Percentiles rank a stretch among this genome's conserved stretches.
phyloP scores from a whole-genome alignment of 2,329 filamentous ascomycete genomes.

The Aspergillus spinulosporus region DNA sequence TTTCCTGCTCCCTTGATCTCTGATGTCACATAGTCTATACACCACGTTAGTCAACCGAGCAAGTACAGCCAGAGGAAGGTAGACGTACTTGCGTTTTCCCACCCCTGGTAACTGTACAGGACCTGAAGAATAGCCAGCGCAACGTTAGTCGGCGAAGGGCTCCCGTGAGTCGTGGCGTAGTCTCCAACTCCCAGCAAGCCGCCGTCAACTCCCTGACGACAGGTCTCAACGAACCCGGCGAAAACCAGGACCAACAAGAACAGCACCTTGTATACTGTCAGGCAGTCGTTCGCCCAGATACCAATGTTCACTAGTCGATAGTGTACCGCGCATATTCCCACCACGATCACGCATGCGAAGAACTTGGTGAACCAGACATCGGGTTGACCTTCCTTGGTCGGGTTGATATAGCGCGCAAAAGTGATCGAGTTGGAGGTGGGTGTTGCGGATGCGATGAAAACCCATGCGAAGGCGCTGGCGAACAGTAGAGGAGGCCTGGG shows the following conservation, averaged over 20 bases:
- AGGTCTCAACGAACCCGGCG: neutral
- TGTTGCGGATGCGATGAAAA: neutral
- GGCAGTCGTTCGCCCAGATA: neutral
- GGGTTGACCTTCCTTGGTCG: neutral
- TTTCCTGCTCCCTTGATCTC: neutral
- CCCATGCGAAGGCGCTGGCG: neutral
- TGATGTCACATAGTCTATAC: neutral
- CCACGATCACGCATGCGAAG: neutral
- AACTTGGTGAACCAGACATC: neutral
- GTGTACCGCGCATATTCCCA: neutral
- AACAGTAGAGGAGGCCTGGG: neutral
- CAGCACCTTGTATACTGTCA: neutral
- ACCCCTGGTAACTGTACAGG: neutral
- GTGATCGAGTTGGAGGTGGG: neutral
- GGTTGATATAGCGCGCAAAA: neutral
- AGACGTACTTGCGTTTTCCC: neutral
- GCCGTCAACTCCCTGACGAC: neutral
- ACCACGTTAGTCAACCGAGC: neutral
- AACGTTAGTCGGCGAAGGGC: neutral
- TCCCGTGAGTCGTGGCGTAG: neutral
- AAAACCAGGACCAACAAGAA: neutral
- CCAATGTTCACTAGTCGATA: neutral
- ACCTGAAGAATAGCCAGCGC: neutral
- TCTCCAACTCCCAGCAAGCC: neutral
- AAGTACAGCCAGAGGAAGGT: neutral